Conservation (phyloP, 2,329 filamentous ascomycete genomes). For the Verticillium zaregamsianum region DNA sequence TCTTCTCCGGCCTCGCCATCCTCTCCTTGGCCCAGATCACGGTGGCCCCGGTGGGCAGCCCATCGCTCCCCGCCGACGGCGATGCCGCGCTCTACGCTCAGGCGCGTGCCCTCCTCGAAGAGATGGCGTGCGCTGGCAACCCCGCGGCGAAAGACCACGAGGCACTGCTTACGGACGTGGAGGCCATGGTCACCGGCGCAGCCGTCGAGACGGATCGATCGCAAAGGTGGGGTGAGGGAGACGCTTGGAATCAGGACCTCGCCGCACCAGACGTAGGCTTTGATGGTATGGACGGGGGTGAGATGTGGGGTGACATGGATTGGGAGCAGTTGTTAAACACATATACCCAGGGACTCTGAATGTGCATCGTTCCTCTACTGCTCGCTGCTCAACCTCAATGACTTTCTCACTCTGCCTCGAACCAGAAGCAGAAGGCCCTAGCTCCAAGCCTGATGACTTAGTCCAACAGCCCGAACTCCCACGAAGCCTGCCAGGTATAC, state of each 20-base stretch:
- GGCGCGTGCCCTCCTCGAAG: constrained; percentile 6
- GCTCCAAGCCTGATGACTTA: neutral
- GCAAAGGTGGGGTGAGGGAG: neutral
- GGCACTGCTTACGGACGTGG: constrained; percentile 10
- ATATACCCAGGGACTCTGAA: constrained; percentile 4
- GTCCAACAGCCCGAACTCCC: constrained; percentile 31
- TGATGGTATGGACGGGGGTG: constrained; percentile 1
- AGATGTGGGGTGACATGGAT: constrained; percentile 4
- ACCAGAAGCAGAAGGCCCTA: too few species aligned
- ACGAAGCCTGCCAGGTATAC: constrained; percentile 40
- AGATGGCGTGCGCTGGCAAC: constrained; percentile 12
- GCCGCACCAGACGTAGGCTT: neutral
- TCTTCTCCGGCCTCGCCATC: constrained; percentile 18
- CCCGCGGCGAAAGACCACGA: constrained; percentile 11
- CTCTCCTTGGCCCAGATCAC: constrained; percentile 9
- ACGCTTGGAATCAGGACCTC: neutral
- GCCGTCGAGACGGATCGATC: neutral
- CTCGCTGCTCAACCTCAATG: too few species aligned
- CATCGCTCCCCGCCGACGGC: neutral
- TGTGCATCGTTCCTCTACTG: too few species aligned
- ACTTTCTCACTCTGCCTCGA: too few species aligned
- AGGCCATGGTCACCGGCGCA: constrained; percentile 7
- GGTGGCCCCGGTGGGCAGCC: neutral
- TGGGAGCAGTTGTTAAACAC: constrained; percentile 7
- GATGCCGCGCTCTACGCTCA: constrained; percentile 5